A percentile compares a stretch with the other conserved stretches of the same genome.
Conservation (phyloP, 306 rosid genomes). For the Rosa rugosa region DNA sequence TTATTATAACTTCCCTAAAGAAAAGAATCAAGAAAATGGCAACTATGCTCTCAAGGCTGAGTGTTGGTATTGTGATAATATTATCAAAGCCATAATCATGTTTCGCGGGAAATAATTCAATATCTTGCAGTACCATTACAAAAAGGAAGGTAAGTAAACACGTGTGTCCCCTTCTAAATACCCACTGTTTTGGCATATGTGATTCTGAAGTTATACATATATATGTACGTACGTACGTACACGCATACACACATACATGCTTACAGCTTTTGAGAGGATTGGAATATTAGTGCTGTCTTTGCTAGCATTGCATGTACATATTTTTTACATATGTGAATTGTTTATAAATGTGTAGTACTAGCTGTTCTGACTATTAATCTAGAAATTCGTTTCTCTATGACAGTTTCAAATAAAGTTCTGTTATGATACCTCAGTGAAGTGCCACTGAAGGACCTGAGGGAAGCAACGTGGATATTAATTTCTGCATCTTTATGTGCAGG, state of each 20-base stretch:
- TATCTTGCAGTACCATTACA: conserved; percentile 92
- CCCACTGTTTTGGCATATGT: too few species aligned
- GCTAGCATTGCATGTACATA: conserved; percentile 1
- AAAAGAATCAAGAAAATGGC: conserved; percentile 94
- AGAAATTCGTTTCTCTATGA: not conserved
- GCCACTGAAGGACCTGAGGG: not conserved
- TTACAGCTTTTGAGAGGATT: not conserved
- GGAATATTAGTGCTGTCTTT: conserved; percentile 10
- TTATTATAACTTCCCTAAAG: conserved; percentile 76
- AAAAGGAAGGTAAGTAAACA: conserved; percentile 76
- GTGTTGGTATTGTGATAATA: conserved; percentile 87
- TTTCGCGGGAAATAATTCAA: conserved; percentile 91
- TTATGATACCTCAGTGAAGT: not conserved
- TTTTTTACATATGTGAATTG: conserved; percentile 2
- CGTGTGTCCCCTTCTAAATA: conserved; percentile 11
- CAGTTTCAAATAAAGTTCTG: not conserved
- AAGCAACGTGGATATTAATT: not conserved
- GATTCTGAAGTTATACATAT: not conserved
- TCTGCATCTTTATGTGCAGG: conserved; percentile 48
- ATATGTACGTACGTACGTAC: not conserved
- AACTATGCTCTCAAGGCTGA: conserved; percentile 82
- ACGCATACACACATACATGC: not conserved
- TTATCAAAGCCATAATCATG: conserved; percentile 91
- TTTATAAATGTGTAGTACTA: not conserved
- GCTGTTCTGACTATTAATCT: conserved; percentile 1